Base-by-base conservation (phyloP, 345 rosid species). In the Salix purpurea region DNA sequence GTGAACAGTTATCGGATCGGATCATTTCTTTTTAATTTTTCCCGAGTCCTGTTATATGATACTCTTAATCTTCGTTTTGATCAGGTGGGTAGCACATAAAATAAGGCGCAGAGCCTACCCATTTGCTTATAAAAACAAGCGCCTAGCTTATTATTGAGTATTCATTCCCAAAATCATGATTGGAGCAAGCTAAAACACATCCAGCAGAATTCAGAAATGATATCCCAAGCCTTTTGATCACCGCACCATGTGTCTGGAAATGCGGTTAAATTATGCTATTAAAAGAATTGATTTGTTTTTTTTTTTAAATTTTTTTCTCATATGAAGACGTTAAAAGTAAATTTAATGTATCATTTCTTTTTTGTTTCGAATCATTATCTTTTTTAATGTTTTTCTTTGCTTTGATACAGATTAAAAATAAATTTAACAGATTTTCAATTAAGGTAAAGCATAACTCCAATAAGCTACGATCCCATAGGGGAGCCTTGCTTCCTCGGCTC, bases 401-500 rank as follows among this genome's bases (percentile, higher is more conserved):
- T 34, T 34, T 34, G 36, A 34, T 32, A 4, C 34, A 32, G 34
- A 32, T 34, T 34, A 34, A 34, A 34, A 34, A 34, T 5, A 34
- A 34, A 34, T 34, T 34, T 5, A 34, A 34, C 36, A 34, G 36
- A 34, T 34, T 34, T 34, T 34, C 36, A 34, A 34, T 0, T 5
- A 40, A 40, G 44, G 44, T 40, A 40, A 40, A 40, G 44, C 13
- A 40, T 10, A 9, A 40, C 93, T 77, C 97, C 97, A 3, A 90
- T 91, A 70, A 34, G 94, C 97, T 18, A 91, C 91, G 97, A 93
- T 96, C 83, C 97, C 97, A 2, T 79, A 90, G 75, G 97, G 91
- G 89, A 91, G 96, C 74, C 94, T 93, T 67, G 97, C 97, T 61
- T 93, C 97, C 26, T 93, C 97, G 0, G 97, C 97, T 68, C 96